Percentiles rank a stretch among this genome's conserved stretches.
These are phyloP conservation scores for Hanseniaspora mollemarum DNA, from an alignment of 805 yeast genomes.

Conservation along the genomic window DNA sequence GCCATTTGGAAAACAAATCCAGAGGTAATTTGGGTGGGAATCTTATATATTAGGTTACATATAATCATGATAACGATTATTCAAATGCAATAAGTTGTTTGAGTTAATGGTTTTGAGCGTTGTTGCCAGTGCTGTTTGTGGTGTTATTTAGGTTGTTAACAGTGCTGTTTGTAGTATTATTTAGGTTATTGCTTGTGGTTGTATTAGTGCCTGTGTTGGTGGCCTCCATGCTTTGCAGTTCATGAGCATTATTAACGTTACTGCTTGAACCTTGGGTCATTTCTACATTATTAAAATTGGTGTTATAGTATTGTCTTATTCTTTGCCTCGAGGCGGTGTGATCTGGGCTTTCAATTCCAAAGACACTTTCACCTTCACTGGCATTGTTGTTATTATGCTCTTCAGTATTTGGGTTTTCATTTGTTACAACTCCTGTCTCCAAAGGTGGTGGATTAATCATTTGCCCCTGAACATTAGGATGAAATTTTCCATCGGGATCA, in stretches of 20 bases:
- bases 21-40: no score
- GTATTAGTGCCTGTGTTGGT: neutral
- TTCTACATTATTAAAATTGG: neutral
- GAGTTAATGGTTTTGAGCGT: no score
- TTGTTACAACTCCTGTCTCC: slow-evolving; percentile 8
- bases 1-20: no score
- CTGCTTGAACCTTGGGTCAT: neutral
- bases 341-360: slow-evolving; percentile 8
- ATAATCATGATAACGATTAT: no score
- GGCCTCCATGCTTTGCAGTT: neutral
- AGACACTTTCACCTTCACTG: slow-evolving; percentile 2
- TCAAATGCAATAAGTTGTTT: no score
- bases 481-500: slow-evolving; percentile 49
- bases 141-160: no score
- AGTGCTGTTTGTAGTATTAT: neutral
- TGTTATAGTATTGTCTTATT: slow-evolving; percentile 10
- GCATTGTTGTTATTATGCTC: neutral
- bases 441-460: slow-evolving; percentile 26
- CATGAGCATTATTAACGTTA: neutral
- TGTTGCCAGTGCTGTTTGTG: no score
- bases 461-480: slow-evolving; percentile 30
- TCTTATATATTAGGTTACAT: no score
- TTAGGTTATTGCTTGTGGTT: no score
- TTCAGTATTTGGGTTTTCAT: neutral
- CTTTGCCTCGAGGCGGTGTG: slow-evolving; percentile 14